Base-by-base conservation (phyloP, 2,329 filamentous ascomycete genomes). In the Bipolaris oryzae region DNA sequence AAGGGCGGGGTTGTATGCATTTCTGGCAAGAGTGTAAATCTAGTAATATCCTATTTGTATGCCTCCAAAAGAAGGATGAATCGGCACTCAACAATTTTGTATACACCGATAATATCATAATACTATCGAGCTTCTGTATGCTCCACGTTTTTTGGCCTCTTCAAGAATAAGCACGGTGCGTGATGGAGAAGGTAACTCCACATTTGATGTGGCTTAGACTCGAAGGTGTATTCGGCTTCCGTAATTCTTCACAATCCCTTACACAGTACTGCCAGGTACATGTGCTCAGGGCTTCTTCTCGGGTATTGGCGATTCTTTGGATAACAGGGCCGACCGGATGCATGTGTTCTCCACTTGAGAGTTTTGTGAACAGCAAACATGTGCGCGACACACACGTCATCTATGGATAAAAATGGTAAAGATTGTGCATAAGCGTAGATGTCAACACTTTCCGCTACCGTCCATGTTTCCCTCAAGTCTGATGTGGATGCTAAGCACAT, bases 311-410 rank as follows among this genome's bases (percentile, higher is more conserved):
- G 45, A 45, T 21, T 51, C 15, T 9, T 50, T 23, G 33, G 53
- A 48, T 46, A 20, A 31, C 50, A 55, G 34, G 28, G 53, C 53
- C 43, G 47, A 52, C 16, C 20, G 9, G 41, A 16, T 34, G 9
- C 34, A 21, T 34, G 35, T 33, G 39, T 23, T 23, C 48, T 35
- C 13, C 20, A 34, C 18, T 46, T 41, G 23, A 7, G 18, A 50
- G 46, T n/a, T 21, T 23, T 37, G 31, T 35, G n/a, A 16, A 41
- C 47, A 33, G 15, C 23, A 50, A 42, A n/a, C 23, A 41, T 16
- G 25, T 41, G 18, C 25, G n/a, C 42, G 37, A 34, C 18, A 21
- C 20, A 33, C 20, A 31, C 43, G 43, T 34, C 43, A 35, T 11
- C 43, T 34, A 18, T 49, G 7, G 2, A 28, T 16, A 25, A 16